These are phyloP conservation scores for Fimicolochytrium jonesii DNA, from an alignment of 192 early-diverging fungal species.

Conservation along the genomic window DNA sequence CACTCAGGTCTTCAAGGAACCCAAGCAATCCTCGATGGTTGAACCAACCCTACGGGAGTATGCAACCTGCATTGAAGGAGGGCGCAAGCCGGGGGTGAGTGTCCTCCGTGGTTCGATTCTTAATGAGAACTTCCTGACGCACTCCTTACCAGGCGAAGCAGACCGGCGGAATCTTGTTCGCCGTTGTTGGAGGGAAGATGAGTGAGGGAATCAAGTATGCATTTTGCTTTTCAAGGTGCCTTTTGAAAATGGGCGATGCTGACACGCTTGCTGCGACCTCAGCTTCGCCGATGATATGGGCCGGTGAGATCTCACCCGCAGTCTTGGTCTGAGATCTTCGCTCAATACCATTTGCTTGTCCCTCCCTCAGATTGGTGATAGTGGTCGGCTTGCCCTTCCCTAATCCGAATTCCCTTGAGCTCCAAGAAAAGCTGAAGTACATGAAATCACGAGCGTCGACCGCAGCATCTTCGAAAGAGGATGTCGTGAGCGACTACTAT, in stretches of 20 bases:
- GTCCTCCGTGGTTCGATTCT: too few species aligned
- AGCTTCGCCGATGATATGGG: conserved; percentile 83
- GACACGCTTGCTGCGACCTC: not conserved
- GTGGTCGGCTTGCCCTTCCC: conserved; percentile 90
- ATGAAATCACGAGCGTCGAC: conserved; percentile 33
- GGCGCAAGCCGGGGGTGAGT: too few species aligned
- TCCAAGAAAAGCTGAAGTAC: conserved; percentile 70
- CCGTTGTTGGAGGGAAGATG: conserved; percentile 88
- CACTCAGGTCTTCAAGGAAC: conserved; percentile 76
- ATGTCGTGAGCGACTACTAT: conserved; percentile 65
- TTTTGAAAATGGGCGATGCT: not conserved
- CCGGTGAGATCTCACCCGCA: conserved; percentile 19
- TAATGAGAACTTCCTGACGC: too few species aligned
- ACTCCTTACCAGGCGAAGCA: not conserved
- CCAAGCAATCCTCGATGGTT: conserved; percentile 43
- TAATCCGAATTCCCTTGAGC: conserved; percentile 68
- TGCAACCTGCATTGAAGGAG: too few species aligned
- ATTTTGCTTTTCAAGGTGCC: not conserved
- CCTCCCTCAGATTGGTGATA: conserved; percentile 61
- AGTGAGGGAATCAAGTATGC: conserved; percentile 80
- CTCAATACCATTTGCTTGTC: not conserved
- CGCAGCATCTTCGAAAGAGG: not conserved
- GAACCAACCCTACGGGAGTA: conserved; percentile 64
- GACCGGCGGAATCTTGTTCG: conserved; percentile 72
- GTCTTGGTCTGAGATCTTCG: not conserved